Percentiles rank a stretch among this genome's conserved stretches.
Evolutionary conservation across 371 early-diverging fungal species (phyloP).

Genomic region (Cokeromyces recurvatus): DNA sequence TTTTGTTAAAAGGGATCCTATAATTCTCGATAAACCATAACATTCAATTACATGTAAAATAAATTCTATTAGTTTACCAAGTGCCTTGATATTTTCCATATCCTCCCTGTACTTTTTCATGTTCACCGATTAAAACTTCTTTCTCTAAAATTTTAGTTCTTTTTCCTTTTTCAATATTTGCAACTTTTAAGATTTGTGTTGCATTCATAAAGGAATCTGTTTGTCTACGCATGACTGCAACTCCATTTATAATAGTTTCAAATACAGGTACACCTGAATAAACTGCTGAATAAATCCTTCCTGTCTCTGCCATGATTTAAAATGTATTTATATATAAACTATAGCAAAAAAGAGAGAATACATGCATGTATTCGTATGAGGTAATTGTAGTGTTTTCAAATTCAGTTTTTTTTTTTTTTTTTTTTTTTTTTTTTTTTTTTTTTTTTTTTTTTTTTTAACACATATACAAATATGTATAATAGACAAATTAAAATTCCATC

Average conservation of each 20-base stretch:
- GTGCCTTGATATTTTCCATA: constrained; percentile 98
- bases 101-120: constrained; percentile 97
- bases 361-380: too few species aligned
- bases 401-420: too few species aligned
- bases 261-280: constrained; percentile 85
- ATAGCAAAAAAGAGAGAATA: too few species aligned
- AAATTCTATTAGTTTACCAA: constrained; percentile 46
- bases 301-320: constrained; percentile 1
- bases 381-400: too few species aligned
- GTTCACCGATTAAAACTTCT: constrained; percentile 76
- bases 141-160: constrained; percentile 91
- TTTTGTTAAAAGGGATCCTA: constrained; percentile 81
- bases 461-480: too few species aligned
- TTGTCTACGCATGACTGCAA: constrained; percentile 91
- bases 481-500: too few species aligned
- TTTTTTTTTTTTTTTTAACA: too few species aligned
- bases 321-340: too few species aligned
- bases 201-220: constrained; percentile 91
- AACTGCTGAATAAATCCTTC: constrained; percentile 56
- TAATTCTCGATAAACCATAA: too few species aligned
- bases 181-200: constrained; percentile 97
- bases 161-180: constrained; percentile 87
- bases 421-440: too few species aligned
- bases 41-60: background rate
- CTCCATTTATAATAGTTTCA: constrained; percentile 77